Percentiles rank a stretch among this genome's conserved stretches.
Conservation (phyloP, 345 rosid genomes). For the Tarenaya hassleriana region DNA sequence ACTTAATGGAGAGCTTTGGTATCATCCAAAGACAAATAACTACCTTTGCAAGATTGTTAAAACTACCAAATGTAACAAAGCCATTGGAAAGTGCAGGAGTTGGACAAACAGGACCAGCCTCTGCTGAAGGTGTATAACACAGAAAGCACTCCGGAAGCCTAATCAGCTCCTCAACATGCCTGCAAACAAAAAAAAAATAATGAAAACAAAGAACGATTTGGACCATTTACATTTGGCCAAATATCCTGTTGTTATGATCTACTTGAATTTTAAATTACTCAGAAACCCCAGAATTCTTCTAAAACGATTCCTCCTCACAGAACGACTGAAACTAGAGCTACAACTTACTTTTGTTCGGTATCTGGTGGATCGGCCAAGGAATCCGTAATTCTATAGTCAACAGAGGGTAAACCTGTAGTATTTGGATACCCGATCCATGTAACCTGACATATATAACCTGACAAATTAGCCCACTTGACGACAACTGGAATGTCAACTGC, state of each 20-base stretch:
- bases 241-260: background rate
- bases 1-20: background rate
- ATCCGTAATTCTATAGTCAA: slow-evolving; percentile 96
- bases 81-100: slow-evolving; percentile 95
- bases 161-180: slow-evolving; percentile 94
- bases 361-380: slow-evolving; percentile 84
- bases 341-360: slow-evolving; percentile 70
- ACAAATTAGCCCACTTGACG: background rate
- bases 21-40: slow-evolving; percentile 14
- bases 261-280: too few relatives aligned
- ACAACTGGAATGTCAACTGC: background rate
- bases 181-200: slow-evolving; percentile 25
- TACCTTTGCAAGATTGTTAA: slow-evolving; percentile 98
- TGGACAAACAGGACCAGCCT: slow-evolving; percentile 88
- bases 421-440: slow-evolving; percentile 99
- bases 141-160: slow-evolving; percentile 91
- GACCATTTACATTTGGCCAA: too few relatives aligned
- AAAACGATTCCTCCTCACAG: background rate
- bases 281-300: background rate
- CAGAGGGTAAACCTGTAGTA: slow-evolving; percentile 90
- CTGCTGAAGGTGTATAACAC: slow-evolving; percentile 94
- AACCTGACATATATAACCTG: slow-evolving; percentile 41
- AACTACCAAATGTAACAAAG: slow-evolving; percentile 97
- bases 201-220: too few relatives aligned
- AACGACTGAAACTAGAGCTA: slow-evolving; percentile 6